A percentile compares a stretch with the other conserved stretches of the same genome.
These are phyloP conservation scores for Sequoiadendron giganteum DNA, from an alignment of 75 land plant species.

Conservation along the genomic window DNA sequence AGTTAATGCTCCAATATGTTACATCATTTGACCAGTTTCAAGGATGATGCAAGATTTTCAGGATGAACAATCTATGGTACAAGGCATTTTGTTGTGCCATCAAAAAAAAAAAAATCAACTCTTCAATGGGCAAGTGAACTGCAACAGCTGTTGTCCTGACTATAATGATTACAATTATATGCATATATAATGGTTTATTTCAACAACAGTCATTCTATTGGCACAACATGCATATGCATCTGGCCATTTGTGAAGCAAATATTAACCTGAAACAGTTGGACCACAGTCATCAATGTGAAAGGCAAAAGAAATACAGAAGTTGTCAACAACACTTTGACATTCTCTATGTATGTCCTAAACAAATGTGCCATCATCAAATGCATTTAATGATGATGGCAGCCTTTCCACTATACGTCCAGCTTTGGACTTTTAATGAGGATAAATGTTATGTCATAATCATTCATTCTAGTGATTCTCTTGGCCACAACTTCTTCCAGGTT, in stretches of 20 bases:
- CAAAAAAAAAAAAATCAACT: no score
- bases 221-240: not conserved
- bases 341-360: not conserved
- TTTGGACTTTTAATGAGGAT: not conserved
- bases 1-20: no score
- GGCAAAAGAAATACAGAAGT: not conserved
- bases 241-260: not conserved
- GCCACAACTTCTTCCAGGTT: conserved; percentile 47
- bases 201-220: not conserved
- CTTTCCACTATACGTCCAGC: not conserved
- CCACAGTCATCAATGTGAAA: not conserved
- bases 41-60: not conserved
- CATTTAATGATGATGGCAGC: not conserved
- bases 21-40: not conserved
- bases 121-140: not conserved
- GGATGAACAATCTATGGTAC: not conserved
- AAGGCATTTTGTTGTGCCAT: not conserved
- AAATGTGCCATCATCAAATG: not conserved
- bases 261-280: not conserved
- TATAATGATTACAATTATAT: not conserved
- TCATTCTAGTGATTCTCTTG: conserved; percentile 37
- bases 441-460: not conserved
- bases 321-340: not conserved
- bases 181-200: not conserved
- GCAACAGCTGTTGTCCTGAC: not conserved